Conservation (phyloP, 169 alveolate species). For the Eimeria necatrix region DNA sequence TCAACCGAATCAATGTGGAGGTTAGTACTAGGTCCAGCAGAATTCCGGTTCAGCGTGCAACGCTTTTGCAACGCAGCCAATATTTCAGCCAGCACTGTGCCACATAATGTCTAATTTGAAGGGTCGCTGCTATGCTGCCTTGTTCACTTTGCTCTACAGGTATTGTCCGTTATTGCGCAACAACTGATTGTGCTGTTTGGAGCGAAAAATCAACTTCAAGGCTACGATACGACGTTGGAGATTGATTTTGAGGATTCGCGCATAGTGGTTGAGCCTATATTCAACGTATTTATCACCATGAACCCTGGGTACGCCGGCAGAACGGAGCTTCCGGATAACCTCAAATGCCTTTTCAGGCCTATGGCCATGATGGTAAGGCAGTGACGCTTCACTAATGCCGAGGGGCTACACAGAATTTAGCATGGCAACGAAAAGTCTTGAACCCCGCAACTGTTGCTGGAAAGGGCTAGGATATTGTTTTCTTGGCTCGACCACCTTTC, state of each 20-base stretch:
- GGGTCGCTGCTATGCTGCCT: no score
- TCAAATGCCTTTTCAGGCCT: conserved; percentile 97
- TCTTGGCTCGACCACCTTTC: no score
- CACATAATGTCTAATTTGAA: no score
- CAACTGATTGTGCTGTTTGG: conserved; percentile 84
- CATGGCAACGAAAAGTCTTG: no score
- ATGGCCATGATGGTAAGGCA: conserved; percentile 96
- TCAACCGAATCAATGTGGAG: conserved; percentile 97
- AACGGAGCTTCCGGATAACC: conserved; percentile 97
- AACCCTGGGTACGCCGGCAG: conserved; percentile 98
- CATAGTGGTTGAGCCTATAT: conserved; percentile 95
- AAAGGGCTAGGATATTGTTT: no score
- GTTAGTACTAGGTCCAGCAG: conserved; percentile 78
- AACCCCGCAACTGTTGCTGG: no score
- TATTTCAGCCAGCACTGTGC: no score
- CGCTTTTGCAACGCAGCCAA: no score
- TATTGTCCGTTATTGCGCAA: conserved; percentile 96
- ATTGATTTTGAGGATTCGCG: conserved; percentile 95
- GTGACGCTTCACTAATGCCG: background rate
- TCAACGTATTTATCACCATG: conserved; percentile 98
- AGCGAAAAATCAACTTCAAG: conserved; percentile 78
- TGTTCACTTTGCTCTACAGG: conserved; percentile 85
- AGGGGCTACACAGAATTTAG: no score
- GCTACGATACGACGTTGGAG: conserved; percentile 81
- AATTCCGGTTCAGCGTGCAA: no score